Evolutionary conservation across 805 yeast species (phyloP), one percentile per base, ranked within the genome.

Genomic region (Wickerhamia fluorescens): DNA sequence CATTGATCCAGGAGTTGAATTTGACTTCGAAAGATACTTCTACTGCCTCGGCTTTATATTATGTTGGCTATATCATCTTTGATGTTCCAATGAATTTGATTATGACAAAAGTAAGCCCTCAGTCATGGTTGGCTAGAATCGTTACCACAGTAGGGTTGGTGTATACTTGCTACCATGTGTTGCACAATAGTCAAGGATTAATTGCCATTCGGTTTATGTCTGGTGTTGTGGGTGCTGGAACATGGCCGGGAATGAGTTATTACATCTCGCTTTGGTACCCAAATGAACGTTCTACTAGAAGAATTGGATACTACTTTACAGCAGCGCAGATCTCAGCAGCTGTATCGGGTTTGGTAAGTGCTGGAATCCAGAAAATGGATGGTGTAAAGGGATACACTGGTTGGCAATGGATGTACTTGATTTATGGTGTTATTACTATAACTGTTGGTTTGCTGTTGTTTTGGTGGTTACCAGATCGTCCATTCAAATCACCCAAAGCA

Each of bases 271-370:
- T 84, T 43, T 85, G 94, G 89, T 85, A 85, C 47, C 95, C 95
- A 2, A 71, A 77, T 29, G 76, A 80, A 26, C 64, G 92, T 35
- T 71, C 76, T 41, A 82, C 94, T 2, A 69, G 73, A 38, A 65
- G 95, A 48, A 80, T 85, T 38, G 95, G 95, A 2, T 85, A 80
- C 57, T 85, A 85, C 53, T 85, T 79, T 54, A 85, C 95, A 2
- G 95, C 95, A 13, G 94, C 95, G 1, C 95, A 85, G 55, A 51
- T 85, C n/a, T 76, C 88, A 25, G 88, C 94, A 1, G 76, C 94
- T n/a, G 89, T 75, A 6, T 87, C 88, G 6, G 95, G 95, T 23
- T 67, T 85, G 31, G 85, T 85, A 9, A 73, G 82, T 31, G 95
- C 95, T 3, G 94, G 94, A 0, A 82, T 85, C 61, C 95, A 85